Evolutionary conservation across 78 protist species (phyloP), one percentile per base, ranked within the genome.

Genomic region (Dictyostelium firmibasis): DNA sequence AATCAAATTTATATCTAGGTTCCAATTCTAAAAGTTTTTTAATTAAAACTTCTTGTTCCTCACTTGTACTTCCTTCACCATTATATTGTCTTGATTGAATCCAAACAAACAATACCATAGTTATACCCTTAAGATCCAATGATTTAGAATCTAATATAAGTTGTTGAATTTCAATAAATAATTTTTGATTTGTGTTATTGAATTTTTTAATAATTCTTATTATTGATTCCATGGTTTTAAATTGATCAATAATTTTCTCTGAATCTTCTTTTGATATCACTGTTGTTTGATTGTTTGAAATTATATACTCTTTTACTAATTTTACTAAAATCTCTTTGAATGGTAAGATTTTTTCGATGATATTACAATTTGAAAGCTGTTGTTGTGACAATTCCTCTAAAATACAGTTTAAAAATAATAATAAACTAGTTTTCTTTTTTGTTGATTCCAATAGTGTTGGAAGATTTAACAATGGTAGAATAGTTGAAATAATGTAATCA

Each of bases 1-100:
- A 41, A 43, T 60, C 50, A 67, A 84, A 84, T 67, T 84, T 43
- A 43, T 67, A 84, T 84, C 41, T 84, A 36, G 89, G 81, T 84
- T 31, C 76, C 14, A 60, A 60, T 60, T 53, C 33, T 60, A 60
- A 35, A 29, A 83, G 31, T 35, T 27, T 60, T 20, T 60, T 27
- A 6, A 83, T 27, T 60, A 35, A 25, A 35, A 23, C 2, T 23
- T 50, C 57, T 33, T 60, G 8, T 27, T 83, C 76, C 6, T 57
- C 16, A 3, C 5, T 84, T 36, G 35, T 27, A 57, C 67, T 20
- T 20, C 67, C 67, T 7, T 10, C 43, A 78, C 44, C 27, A 78
- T 0, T 78, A 33, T 20, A 18, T 36, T 79, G 43, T 27, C 57
- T 72, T 8, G 35, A 33, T 27, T 82, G 64, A 67, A 57, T 60